Evolutionary conservation across 2,329 filamentous ascomycete species (phyloP).

Genomic region (Nemania sp.): DNA sequence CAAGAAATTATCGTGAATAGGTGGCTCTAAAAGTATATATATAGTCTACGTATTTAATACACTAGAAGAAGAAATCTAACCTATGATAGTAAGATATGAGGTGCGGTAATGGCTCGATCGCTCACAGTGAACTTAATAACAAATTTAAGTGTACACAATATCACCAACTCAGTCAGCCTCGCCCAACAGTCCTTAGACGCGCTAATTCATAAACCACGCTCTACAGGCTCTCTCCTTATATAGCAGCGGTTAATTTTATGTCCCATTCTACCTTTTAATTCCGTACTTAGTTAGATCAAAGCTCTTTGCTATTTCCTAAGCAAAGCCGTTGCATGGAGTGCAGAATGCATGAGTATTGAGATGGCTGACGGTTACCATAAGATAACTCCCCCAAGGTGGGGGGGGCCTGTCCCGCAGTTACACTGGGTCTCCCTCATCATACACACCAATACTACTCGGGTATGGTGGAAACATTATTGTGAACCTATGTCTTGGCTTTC

Average conservation of each 20-base stretch:
- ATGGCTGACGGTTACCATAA: slow-evolving; percentile 1
- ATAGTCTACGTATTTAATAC: neutral
- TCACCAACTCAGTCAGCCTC: neutral
- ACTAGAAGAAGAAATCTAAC: neutral
- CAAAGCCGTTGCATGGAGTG: no score
- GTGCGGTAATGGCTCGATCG: neutral
- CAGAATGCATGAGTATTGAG: no score
- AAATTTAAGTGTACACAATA: neutral
- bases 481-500: slow-evolving; percentile 22
- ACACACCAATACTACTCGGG: slow-evolving; percentile 5
- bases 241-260: no score
- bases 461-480: slow-evolving; percentile 14
- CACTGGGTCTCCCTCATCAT: slow-evolving; percentile 24
- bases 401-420: slow-evolving; percentile 29
- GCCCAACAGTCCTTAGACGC: neutral
- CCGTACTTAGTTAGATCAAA: neutral
- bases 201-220: neutral
- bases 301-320: neutral
- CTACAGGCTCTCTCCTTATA: no score
- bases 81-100: neutral
- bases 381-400: slow-evolving; percentile 4
- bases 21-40: neutral
- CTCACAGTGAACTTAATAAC: neutral
- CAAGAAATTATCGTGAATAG: neutral
- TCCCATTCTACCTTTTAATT: neutral